A percentile compares a stretch with the other conserved stretches of the same genome.
Conservation (phyloP, 768 basidiomycete species). For the Termitomyces sp. region DNA sequence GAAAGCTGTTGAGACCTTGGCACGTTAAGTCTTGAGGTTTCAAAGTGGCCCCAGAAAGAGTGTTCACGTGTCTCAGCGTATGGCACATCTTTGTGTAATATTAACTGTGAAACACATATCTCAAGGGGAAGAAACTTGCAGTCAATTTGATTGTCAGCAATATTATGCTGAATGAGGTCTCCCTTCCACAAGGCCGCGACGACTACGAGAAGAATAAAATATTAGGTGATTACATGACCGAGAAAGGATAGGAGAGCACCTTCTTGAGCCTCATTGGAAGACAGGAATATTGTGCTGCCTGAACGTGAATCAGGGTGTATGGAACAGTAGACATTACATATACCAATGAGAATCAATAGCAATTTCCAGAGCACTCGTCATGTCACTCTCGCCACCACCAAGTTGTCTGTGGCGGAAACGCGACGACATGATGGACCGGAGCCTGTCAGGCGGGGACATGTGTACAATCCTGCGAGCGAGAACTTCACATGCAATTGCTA, state of each 20-base stretch:
- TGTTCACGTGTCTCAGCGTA: constrained; percentile 51
- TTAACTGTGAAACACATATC: neutral
- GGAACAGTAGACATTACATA: neutral
- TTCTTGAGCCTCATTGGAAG: constrained; percentile 80
- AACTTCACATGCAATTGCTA: constrained; percentile 80
- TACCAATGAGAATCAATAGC: constrained; percentile 94
- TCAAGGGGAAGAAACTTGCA: constrained; percentile 37
- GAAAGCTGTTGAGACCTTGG: constrained; percentile 45
- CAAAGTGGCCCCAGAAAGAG: constrained; percentile 65
- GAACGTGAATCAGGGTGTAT: neutral
- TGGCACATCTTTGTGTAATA: constrained; percentile 47
- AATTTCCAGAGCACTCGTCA: constrained; percentile 75
- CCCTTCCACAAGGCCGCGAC: constrained; percentile 82
- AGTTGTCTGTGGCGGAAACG: constrained; percentile 66
- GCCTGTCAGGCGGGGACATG: constrained; percentile 51
- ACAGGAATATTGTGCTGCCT: constrained; percentile 74
- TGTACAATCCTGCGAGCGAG: constrained; percentile 81
- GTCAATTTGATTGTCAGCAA: constrained; percentile 70
- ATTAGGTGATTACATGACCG: neutral
- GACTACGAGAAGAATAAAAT: constrained; percentile 37
- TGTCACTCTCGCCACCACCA: constrained; percentile 74
- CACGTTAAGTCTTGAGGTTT: constrained; percentile 74
- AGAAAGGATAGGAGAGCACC: constrained; percentile 34
- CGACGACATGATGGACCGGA: constrained; percentile 70
- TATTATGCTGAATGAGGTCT: constrained; percentile 73